phyloP scores from a whole-genome alignment of 2,329 filamentous ascomycete species.

The Colletotrichum coccodes region DNA sequence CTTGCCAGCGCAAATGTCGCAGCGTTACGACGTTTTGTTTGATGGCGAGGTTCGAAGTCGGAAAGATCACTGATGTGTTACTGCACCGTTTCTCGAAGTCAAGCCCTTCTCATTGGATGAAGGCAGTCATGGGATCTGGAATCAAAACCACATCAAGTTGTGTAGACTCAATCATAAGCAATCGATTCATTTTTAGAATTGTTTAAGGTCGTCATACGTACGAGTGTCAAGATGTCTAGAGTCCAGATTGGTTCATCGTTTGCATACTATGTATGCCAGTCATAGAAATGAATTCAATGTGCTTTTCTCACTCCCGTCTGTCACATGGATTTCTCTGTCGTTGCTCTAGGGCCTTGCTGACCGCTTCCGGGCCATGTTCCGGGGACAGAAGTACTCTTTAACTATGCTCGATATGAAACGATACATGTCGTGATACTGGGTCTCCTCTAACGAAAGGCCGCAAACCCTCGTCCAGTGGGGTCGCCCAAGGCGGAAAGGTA shows the following conservation, averaged over 20 bases:
- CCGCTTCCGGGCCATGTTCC: neutral
- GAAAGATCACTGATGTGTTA: too few species aligned
- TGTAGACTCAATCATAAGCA: neutral
- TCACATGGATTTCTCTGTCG: neutral
- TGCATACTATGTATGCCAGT: neutral
- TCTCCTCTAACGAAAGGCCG: neutral
- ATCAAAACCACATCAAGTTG: neutral
- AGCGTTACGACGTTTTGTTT: neutral
- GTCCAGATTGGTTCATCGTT: neutral
- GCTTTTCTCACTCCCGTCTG: neutral
- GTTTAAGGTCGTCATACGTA: neutral
- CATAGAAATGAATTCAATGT: neutral
- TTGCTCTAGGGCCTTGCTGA: neutral
- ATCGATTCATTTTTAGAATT: neutral
- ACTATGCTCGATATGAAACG: neutral
- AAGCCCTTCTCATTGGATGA: neutral
- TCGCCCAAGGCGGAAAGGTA: neutral
- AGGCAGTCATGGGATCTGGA: neutral
- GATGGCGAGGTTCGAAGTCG: too few species aligned
- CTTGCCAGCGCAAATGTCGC: neutral
- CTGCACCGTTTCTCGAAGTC: too few species aligned
- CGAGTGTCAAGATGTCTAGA: neutral
- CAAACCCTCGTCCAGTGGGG: neutral
- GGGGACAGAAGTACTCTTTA: neutral
- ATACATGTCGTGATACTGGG: neutral